Conservation (phyloP, 2,329 filamentous ascomycete genomes). For the Fusarium avenaceum region DNA sequence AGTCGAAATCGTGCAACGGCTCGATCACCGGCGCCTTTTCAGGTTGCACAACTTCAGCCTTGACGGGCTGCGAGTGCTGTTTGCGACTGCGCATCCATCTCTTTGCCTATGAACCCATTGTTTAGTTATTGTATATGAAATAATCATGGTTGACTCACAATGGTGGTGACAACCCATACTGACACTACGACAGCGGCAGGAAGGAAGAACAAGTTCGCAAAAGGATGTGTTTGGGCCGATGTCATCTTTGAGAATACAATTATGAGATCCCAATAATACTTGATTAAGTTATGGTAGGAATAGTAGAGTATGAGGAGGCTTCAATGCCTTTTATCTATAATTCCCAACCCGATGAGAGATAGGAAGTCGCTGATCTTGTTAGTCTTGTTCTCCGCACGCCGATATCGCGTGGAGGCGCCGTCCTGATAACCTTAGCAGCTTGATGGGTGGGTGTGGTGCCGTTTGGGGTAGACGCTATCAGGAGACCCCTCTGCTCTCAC, state of each 20-base stretch:
- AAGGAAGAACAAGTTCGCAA: slow-evolving; percentile 22
- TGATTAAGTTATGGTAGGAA: background rate
- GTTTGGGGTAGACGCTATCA: slow-evolving; percentile 21
- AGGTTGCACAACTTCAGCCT: background rate
- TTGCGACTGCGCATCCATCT: slow-evolving; percentile 39
- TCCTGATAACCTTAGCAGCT: slow-evolving; percentile 16
- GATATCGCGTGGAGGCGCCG: slow-evolving; percentile 35
- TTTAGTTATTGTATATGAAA: background rate
- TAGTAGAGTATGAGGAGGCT: background rate
- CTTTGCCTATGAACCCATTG: slow-evolving; percentile 23
- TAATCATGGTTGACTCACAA: slow-evolving; percentile 15
- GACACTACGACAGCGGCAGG: slow-evolving; percentile 23
- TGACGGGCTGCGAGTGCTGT: slow-evolving; percentile 5
- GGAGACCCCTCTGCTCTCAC: slow-evolving; percentile 18
- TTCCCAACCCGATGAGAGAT: background rate
- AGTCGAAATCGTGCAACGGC: slow-evolving; percentile 32
- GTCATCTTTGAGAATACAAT: slow-evolving; percentile 1
- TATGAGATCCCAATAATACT: background rate
- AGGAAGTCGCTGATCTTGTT: background rate
- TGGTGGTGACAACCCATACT: slow-evolving; percentile 16
- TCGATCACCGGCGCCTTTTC: slow-evolving; percentile 18
- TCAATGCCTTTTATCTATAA: background rate
- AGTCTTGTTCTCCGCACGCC: slow-evolving; percentile 32
- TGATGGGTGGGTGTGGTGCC: slow-evolving; percentile 15
- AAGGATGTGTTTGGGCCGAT: background rate